Base-by-base conservation (phyloP, 1,284 basidiomycete genomes). In the Gastroboletus turbinatus region DNA sequence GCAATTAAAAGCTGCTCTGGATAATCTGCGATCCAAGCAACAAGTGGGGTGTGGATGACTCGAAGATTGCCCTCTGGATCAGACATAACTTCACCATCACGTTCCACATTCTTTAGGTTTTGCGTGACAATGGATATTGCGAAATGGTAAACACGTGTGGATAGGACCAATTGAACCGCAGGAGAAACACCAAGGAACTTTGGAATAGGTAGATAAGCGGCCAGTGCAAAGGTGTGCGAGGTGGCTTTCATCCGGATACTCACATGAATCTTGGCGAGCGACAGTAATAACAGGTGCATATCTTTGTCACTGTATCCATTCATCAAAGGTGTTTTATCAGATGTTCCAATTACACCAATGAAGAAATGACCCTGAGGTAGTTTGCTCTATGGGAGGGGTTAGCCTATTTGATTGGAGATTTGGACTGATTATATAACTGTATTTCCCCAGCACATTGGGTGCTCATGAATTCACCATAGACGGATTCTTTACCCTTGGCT, bases 201-300 rank as follows among this genome's bases (percentile, higher is more conserved):
- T 1, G 52, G 50, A 1, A 63, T 60, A 2, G 57, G 55, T 0
- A 63, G 56, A 9, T 60, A 57, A 0, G 53, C 45, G 0, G 39
- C 39, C 2, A 64, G 17, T 6, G 39, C n/a, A 1, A 48, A 63
- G 0, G 40, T 25, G 19, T 63, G 63, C 0, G 52, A 60, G 4
- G 45, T 57, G 0, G 52, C 63, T 8, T 60, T 63, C 57, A 62
- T 63, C 0, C 3, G 17, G 0, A 60, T 21, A 8, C 10, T 5
- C 2, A 53, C 51, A 44, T 64, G 57, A 0, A 63, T 64, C 4
- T 63, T 63, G 3, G 53, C 50, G 0, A 64, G 6, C 0, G 39
- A 64, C 1, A 64, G 42, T 0, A 63, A 27, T 0, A 64, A 5
- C 0, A 17, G 63, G 21, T 64, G 56, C 60, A 63, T 63, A 4